Evolutionary conservation across 305 asterid genomes (phyloP), one percentile per base, ranked within the genome.

Genomic region (Fraxinus sp.): DNA sequence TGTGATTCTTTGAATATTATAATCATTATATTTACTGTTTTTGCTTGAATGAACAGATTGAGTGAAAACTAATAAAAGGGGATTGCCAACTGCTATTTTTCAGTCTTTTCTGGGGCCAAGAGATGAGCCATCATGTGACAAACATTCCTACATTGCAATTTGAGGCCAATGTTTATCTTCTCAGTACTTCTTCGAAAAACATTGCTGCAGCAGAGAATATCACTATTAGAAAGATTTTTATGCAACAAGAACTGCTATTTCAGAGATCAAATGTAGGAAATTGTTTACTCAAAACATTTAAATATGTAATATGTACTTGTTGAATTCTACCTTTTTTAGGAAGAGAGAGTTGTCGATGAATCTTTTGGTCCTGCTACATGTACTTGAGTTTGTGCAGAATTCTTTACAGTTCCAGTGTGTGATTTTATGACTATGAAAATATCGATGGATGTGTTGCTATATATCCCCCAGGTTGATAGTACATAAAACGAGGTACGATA

Each of bases 171-270:
- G 82, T 24, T 79, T 79, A 79, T 39, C 35, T 33, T 80, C 24
- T 33, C 81, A 24, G 6, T 79, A 35, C 83, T 81, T 39, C 83
- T 81, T 59, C 57, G 35, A 18, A 24, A 75, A 64, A 57, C 26
- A 35, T 37, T 75, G 81, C 66, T 43, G 30, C 33, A 39, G 4
- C 11, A 6, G 37, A 68, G 77, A 59, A 78, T 52, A 75, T 77
- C 35, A 33, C 18, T 3, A 41, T 20, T 73, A 39, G 14, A 20
- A 3, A 28, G 75, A 68, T 68, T 68, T 78, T 16, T 43, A 41
- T 64, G 41, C n/a, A 55, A 10, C 4, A n/a, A 26, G 24, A 68
- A 68, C 83, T 80, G 24, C 30, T 30, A 49, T 28, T 43, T 80
- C 49, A 1, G 64, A 30, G 22, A 46, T 32, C 71, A 46, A 71